Evolutionary conservation across 1,284 basidiomycete species (phyloP), one percentile per base, ranked within the genome.

Genomic region (Cutaneotrichosporon sp.): DNA sequence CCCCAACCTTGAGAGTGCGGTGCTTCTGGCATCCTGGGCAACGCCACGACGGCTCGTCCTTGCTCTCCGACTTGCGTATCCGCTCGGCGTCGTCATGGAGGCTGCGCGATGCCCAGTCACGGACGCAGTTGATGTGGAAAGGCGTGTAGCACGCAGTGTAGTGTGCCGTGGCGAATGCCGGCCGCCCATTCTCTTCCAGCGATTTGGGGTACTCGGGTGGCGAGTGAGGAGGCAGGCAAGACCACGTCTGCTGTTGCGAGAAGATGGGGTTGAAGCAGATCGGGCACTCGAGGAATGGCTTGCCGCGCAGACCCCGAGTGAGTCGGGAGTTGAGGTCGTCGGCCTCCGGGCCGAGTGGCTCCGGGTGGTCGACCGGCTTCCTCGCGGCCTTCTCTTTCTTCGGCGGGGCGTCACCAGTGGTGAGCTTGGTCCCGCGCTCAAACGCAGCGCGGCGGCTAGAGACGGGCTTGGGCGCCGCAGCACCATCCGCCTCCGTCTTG

Each of bases 21-120:
- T 87, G 88, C 4, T 86, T 86, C 73, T 92, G 92, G 81, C 92
- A 95, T 0, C 91, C 91, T 0, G 92, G 92, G 77, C 92, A 95
- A 62, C 88, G 83, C 92, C 92, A 94, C 72, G 69, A 74, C 32
- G 80, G 75, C 58, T 77, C 72, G 14, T 91, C 89, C 0, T 52
- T 67, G 61, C 47, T 63, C 38, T 65, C 68, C 66, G 70, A 70
- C 9, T 16, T 26, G 7, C 64, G 59, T 18, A 68, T 52, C 56
- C 71, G 65, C 51, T 76, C 72, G 13, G 69, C 66, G 58, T 79
- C 75, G 49, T 92, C 89, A 1, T 89, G 88, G 65, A 92, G 81
- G 2, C 87, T 87, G 2, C 86, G 82, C 84, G 88, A 90, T 0
- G 92, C 90, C 68, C 89, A 89, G 61, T 91, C 90, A 72, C 88